phyloP scores from a whole-genome alignment of 2,329 filamentous ascomycete genomes.

The Venturia effusa region DNA sequence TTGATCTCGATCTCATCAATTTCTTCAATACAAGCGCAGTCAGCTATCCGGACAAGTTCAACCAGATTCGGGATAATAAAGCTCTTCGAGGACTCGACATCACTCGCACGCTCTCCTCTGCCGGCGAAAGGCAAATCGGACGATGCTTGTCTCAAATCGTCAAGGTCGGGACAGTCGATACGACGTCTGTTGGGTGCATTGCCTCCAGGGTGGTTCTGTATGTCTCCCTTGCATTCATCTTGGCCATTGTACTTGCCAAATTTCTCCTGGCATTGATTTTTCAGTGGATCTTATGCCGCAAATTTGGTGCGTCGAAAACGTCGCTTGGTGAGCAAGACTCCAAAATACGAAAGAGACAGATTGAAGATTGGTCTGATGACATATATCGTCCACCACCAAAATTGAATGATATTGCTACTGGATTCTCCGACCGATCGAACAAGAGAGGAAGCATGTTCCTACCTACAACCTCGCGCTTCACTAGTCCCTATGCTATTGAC shows the following conservation, averaged over 20 bases:
- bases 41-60: conserved; percentile 62
- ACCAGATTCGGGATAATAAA: conserved; percentile 61
- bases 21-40: conserved; percentile 88
- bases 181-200: conserved; percentile 92
- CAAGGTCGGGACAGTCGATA: conserved; percentile 92
- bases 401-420: conserved; percentile 58
- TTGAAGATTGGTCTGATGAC: conserved; percentile 96
- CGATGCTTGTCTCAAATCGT: conserved; percentile 88
- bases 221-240: conserved; percentile 80
- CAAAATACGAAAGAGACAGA: conserved; percentile 80
- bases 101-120: conserved; percentile 74
- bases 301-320: conserved; percentile 76
- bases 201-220: conserved; percentile 96
- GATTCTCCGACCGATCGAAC: conserved; percentile 57
- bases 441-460: conserved; percentile 78
- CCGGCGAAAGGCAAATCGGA: conserved; percentile 67
- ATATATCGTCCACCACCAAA: conserved; percentile 88
- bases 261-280: conserved; percentile 86
- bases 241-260: conserved; percentile 75
- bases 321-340: conserved; percentile 64
- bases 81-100: conserved; percentile 75
- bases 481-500: conserved; percentile 74
- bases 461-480: conserved; percentile 89
- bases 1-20: conserved; percentile 76
- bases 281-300: conserved; percentile 89